Evolutionary conservation across 116 monocot genomes (phyloP).

Genomic region (Zostera marina): DNA sequence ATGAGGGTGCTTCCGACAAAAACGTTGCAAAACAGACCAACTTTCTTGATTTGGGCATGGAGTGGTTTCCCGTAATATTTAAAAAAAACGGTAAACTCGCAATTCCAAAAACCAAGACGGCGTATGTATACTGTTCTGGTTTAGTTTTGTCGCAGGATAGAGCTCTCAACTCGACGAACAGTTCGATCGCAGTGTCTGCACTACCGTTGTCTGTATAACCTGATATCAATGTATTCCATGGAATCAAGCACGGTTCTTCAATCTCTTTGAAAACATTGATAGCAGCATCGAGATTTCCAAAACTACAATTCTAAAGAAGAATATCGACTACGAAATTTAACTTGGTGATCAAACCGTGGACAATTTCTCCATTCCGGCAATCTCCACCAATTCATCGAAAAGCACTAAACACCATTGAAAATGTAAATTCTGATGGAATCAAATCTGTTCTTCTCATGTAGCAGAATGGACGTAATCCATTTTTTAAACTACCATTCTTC

Average conservation of each 20-base stretch:
- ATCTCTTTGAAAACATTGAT: conserved; percentile 44
- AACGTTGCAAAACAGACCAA: conserved; percentile 30
- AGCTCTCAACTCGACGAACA: conserved; percentile 28
- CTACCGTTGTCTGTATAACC: conserved; percentile 36
- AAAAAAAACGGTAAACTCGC: conserved; percentile 27
- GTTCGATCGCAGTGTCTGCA: conserved; percentile 32
- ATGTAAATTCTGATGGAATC: conserved; percentile 35
- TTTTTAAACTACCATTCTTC: conserved; percentile 15
- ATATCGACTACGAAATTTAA: conserved; percentile 23
- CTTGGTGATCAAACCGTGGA: conserved; percentile 36
- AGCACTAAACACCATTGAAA: conserved; percentile 41
- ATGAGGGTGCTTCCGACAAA: conserved; percentile 57
- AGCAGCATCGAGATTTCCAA: conserved; percentile 34
- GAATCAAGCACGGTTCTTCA: conserved; percentile 42
- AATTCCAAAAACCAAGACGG: conserved; percentile 40
- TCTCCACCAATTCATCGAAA: conserved; percentile 26
- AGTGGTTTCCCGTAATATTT: conserved; percentile 49
- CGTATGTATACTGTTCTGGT: conserved; percentile 69
- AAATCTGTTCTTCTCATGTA: conserved; percentile 26
- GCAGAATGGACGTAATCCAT: conserved; percentile 24
- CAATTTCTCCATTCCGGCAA: conserved; percentile 20
- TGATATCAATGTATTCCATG: conserved; percentile 73
- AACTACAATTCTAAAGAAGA: conserved; percentile 48
- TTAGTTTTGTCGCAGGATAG: conserved; percentile 8
- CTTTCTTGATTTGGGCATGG: conserved; percentile 45